phyloP scores from a whole-genome alignment of 1,139 yeast genomes.

The Eremothecium sinecaudum region DNA sequence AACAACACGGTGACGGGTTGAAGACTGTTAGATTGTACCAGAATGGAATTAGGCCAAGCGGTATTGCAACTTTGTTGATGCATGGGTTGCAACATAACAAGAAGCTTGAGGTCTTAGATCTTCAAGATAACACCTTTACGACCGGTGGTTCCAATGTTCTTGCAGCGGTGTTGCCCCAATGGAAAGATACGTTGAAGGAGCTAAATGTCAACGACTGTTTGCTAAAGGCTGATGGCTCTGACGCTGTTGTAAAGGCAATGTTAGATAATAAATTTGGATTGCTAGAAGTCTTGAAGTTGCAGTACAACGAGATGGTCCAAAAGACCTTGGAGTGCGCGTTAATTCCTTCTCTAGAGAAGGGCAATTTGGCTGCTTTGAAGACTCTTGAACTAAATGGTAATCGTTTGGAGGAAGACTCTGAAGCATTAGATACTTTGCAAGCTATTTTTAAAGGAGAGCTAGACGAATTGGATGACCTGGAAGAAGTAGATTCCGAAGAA shows the following conservation, averaged over 20 bases:
- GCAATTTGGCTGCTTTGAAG: slow-evolving; percentile 53
- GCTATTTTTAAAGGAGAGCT: slow-evolving; percentile 72
- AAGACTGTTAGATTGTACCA: slow-evolving; percentile 76
- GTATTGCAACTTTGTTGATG: slow-evolving; percentile 63
- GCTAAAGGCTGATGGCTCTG: slow-evolving; percentile 67
- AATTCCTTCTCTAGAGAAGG: slow-evolving; percentile 44
- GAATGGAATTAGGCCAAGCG: slow-evolving; percentile 93
- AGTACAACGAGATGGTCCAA: slow-evolving; percentile 79
- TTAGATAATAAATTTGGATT: slow-evolving; percentile 34
- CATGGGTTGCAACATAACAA: slow-evolving; percentile 61
- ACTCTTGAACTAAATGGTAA: slow-evolving; percentile 84
- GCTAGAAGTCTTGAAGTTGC: slow-evolving; percentile 59
- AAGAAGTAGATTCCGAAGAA: slow-evolving; percentile 78
- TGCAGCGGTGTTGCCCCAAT: slow-evolving; percentile 45
- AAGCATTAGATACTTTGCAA: slow-evolving; percentile 44
- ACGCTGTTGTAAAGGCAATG: slow-evolving; percentile 42
- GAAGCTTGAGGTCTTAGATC: slow-evolving; percentile 60
- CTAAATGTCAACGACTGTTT: slow-evolving; percentile 85
- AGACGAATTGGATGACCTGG: slow-evolving; percentile 90
- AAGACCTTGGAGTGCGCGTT: slow-evolving; percentile 43
- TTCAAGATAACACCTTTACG: slow-evolving; percentile 94
- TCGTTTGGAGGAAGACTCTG: slow-evolving; percentile 71
- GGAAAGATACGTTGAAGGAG: slow-evolving; percentile 54
- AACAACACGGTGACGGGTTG: slow-evolving; percentile 58
- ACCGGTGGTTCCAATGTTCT: slow-evolving; percentile 69